Evolutionary conservation across 2,329 filamentous ascomycete species (phyloP).

Genomic region (Colletotrichum lupini): DNA sequence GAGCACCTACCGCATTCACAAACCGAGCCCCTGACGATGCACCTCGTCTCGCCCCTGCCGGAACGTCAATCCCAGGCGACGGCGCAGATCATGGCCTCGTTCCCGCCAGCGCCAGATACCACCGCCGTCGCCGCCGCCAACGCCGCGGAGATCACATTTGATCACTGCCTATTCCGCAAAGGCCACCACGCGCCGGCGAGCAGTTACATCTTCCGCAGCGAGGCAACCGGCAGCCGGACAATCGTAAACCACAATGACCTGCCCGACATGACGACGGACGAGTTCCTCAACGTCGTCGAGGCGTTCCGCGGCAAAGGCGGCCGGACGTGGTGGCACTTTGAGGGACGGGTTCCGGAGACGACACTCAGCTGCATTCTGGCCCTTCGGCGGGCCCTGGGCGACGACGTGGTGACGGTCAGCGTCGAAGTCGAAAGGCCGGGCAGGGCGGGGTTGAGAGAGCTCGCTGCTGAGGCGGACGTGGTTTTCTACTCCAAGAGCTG

Average conservation of each 20-base stretch:
- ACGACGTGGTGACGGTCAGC: conserved; percentile 58
- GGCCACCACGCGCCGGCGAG: conserved; percentile 68
- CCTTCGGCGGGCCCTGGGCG: conserved; percentile 51
- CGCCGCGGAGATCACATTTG: conserved; percentile 57
- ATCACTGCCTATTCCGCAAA: conserved; percentile 69
- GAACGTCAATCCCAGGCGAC: conserved; percentile 60
- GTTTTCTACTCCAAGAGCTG: conserved; percentile 80
- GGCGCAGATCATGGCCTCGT: conserved; percentile 63
- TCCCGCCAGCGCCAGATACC: conserved; percentile 53
- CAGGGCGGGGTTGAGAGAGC: conserved; percentile 66
- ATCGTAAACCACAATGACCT: conserved; percentile 77
- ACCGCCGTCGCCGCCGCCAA: conserved; percentile 47
- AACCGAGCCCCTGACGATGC: conserved; percentile 42
- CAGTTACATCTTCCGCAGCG: conserved; percentile 76
- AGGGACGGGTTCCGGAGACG: conserved; percentile 74
- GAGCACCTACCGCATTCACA: conserved; percentile 4
- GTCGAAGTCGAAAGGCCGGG: conserved; percentile 79
- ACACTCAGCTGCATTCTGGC: conserved; percentile 68
- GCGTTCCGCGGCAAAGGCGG: conserved; percentile 48
- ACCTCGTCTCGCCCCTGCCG: conserved; percentile 67
- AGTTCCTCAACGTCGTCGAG: conserved; percentile 63
- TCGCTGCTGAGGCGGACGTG: conserved; percentile 73
- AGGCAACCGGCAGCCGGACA: conserved; percentile 69
- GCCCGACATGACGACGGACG: conserved; percentile 72
- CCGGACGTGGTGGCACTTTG: conserved; percentile 73